Evolutionary conservation across 176 grass and related monocot species (phyloP), one percentile per base, ranked within the genome.

Genomic region (Oryza glaberrima): DNA sequence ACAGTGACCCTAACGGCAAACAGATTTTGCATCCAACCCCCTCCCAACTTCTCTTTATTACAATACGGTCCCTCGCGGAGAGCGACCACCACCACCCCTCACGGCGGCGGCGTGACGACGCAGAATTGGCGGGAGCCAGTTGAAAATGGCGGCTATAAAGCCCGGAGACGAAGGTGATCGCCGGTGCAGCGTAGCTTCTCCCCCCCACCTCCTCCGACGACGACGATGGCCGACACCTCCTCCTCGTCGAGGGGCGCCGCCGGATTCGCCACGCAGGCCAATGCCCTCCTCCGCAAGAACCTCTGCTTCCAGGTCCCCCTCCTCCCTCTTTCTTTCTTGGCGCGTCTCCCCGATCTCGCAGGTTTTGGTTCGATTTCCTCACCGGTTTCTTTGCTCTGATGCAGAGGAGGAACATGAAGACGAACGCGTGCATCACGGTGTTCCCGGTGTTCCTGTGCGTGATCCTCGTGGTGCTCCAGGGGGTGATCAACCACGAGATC

Each of bases 271-370:
- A 95, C 96, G 52, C 96, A 98, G 83, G 96, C 96, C 69, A 94
- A 98, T 81, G 96, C 93, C 51, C 96, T 98, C 72, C 96, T 98
- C 84, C 88, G 93, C 84, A 98, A 98, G 93, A 98, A 98, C 88
- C 93, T 98, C 88, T 90, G 87, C 40, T 95, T 95, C 90, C 96
- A 98, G 91, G 96, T 94, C 70, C 7, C 7, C 35, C 35, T 47
- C 20, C 38, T 47, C 20, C 38, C 30, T 32, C 30, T 32, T 32
- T 35, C 20, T 11, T 46, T 63, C 30, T 22, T 49, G 47, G 47
- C 4, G 47, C 28, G 2, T 32, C 30, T 14, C 47, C 1, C 47
- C 47, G 47, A 49, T 8, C 0, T 45, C 44, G 9, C 47, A 3
- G 47, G 48, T 16, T 16, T 16, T 16, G 48, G 48, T 25, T 45